Percentiles rank a stretch among this genome's conserved stretches.
phyloP scores from a whole-genome alignment of 192 early-diverging fungal species.

The Globomyces pollinis-pini region DNA sequence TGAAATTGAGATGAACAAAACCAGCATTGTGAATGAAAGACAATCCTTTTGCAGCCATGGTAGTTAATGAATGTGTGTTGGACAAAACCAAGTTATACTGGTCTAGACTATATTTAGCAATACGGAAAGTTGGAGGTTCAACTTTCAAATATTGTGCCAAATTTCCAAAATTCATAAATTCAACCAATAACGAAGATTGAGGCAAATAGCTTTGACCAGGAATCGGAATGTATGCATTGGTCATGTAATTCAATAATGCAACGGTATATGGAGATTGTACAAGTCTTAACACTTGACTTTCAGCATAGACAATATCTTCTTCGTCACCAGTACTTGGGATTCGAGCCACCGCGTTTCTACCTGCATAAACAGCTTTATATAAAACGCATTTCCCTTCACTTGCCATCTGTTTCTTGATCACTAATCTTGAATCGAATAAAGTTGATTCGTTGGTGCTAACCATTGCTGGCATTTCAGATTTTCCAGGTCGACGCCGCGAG shows the following conservation, averaged over 20 bases:
- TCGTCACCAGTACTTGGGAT: background rate
- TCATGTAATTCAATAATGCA: background rate
- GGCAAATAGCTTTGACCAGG: background rate
- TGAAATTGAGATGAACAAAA: background rate
- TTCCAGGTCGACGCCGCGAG: too few species aligned
- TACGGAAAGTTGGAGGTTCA: too few species aligned
- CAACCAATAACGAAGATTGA: background rate
- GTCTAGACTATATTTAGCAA: background rate
- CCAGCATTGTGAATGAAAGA: background rate
- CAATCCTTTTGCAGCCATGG: background rate
- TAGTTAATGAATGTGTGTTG: background rate
- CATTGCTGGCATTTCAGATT: too few species aligned
- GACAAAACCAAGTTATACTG: too few species aligned
- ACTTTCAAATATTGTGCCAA: too few species aligned
- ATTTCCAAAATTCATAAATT: conserved; percentile 10
- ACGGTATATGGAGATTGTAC: background rate
- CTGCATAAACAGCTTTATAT: conserved; percentile 5
- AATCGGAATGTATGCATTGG: background rate
- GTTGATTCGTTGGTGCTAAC: too few species aligned
- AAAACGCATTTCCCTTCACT: too few species aligned
- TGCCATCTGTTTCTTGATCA: too few species aligned
- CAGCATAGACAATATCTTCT: conserved; percentile 2
- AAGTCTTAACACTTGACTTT: background rate
- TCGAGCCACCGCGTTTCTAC: background rate
- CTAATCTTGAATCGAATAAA: too few species aligned